A percentile compares a stretch with the other conserved stretches of the same genome.
phyloP scores from a whole-genome alignment of 2,329 filamentous ascomycete genomes.

The Alternaria triticina region DNA sequence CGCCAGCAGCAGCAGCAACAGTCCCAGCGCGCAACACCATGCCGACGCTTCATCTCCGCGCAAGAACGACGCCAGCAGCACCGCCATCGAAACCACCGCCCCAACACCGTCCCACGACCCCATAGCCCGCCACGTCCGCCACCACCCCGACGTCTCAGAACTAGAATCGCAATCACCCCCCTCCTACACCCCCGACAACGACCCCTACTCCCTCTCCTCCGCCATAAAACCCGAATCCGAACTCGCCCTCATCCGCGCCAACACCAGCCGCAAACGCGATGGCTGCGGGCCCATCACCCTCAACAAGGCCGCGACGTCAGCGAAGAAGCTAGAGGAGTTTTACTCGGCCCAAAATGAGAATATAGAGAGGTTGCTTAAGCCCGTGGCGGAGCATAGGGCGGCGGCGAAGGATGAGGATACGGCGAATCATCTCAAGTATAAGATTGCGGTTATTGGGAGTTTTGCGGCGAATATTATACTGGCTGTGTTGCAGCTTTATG shows the following conservation, averaged over 20 bases:
- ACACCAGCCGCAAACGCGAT: constrained; percentile 77
- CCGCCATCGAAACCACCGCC: constrained; percentile 47
- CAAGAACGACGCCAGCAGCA: constrained; percentile 46
- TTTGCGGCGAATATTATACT: constrained; percentile 83
- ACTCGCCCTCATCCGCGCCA: constrained; percentile 78
- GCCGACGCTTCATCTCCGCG: constrained; percentile 16
- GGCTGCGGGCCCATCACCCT: constrained; percentile 55
- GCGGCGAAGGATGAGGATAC: constrained; percentile 80
- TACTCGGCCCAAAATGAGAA: constrained; percentile 92
- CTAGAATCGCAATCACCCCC: constrained; percentile 61
- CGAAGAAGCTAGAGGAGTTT: constrained; percentile 74
- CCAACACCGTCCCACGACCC: constrained; percentile 41
- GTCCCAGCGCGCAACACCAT: constrained; percentile 16
- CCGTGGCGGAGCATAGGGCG: constrained; percentile 86
- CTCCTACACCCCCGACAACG: constrained; percentile 68
- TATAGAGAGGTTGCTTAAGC: constrained; percentile 89
- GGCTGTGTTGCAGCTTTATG: constrained; percentile 84
- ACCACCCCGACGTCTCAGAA: constrained; percentile 37
- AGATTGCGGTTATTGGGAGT: constrained; percentile 70
- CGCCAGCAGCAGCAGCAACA: constrained; percentile 15
- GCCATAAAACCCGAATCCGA: constrained; percentile 80
- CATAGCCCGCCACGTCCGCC: constrained; percentile 41
- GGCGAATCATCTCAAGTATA: constrained; percentile 79
- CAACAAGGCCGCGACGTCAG: constrained; percentile 51
- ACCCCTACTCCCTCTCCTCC: constrained; percentile 80